Conservation (phyloP, 345 rosid species). For the Jatropha curcas region DNA sequence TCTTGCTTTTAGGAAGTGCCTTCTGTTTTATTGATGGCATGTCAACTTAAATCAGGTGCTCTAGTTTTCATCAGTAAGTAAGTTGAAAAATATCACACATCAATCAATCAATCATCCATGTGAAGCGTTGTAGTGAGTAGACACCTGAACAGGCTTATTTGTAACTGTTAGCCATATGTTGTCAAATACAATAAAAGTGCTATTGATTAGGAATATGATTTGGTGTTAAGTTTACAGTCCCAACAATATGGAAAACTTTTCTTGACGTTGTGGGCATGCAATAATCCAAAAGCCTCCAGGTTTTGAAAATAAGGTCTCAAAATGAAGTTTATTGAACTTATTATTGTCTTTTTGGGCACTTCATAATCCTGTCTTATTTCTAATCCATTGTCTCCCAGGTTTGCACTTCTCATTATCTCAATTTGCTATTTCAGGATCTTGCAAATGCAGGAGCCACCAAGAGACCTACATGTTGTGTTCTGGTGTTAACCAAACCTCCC, state of each 20-base stretch:
- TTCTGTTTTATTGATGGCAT: not conserved
- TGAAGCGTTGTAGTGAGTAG: not conserved
- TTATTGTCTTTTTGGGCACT: not conserved
- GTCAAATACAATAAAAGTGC: not conserved
- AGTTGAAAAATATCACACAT: not conserved
- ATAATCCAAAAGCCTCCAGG: not conserved
- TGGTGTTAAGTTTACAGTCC: not conserved
- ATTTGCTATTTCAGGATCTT: slow-evolving; percentile 63
- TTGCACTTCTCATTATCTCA: not conserved
- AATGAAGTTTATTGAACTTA: not conserved
- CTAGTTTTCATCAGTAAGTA: not conserved
- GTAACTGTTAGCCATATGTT: not conserved
- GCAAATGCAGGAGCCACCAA: slow-evolving; percentile 91
- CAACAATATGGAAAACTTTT: not conserved
- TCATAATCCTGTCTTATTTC: not conserved
- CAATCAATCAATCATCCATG: not conserved
- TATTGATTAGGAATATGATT: not conserved
- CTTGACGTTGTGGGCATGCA: not conserved
- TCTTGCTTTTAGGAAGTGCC: not conserved
- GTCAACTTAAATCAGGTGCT: not conserved
- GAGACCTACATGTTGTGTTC: slow-evolving; percentile 94
- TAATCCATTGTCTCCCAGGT: not conserved
- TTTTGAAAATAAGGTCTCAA: not conserved
- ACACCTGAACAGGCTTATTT: not conserved
- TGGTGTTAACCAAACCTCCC: slow-evolving; percentile 71